Evolutionary conservation across 352 stramenopile genomes (phyloP).

Genomic region (Thalassiosira mediterranea): DNA sequence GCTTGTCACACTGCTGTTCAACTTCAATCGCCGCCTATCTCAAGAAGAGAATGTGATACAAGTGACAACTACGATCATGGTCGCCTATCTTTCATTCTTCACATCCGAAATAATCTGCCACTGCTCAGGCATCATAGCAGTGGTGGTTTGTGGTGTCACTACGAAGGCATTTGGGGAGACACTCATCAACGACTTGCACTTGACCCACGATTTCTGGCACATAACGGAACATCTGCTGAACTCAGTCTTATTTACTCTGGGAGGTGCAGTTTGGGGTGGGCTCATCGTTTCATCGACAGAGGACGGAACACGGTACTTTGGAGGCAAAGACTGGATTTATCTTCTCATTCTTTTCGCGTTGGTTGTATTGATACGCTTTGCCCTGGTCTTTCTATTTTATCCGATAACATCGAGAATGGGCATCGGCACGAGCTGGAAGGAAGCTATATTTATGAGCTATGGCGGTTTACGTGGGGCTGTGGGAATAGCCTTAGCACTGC

Average conservation of each 20-base stretch:
- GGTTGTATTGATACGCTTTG: conserved; percentile 20
- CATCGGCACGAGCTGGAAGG: conserved; percentile 52
- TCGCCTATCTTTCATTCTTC: conserved; percentile 65
- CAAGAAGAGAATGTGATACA: conserved; percentile 60
- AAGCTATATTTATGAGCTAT: conserved; percentile 68
- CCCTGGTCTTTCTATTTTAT: conserved; percentile 59
- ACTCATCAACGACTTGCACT: conserved; percentile 69
- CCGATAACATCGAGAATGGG: conserved; percentile 62
- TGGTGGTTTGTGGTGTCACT: conserved; percentile 73
- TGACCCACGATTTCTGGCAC: conserved; percentile 80
- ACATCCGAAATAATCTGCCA: conserved; percentile 43
- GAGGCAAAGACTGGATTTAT: conserved; percentile 2
- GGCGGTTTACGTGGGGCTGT: conserved; percentile 76
- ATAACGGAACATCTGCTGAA: conserved; percentile 84
- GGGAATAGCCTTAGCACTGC: conserved; percentile 71
- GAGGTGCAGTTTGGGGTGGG: conserved; percentile 67
- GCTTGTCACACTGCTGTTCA: conserved; percentile 57
- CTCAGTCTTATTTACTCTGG: conserved; percentile 80
- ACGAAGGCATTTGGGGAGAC: conserved; percentile 70
- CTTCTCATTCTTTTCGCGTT: conserved; percentile 21
- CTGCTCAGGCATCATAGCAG: conserved; percentile 80
- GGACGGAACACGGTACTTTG: neutral
- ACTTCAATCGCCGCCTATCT: conserved; percentile 67
- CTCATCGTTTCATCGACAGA: conserved; percentile 18
- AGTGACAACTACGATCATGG: conserved; percentile 54